phyloP scores from a whole-genome alignment of 768 basidiomycete species.

The Pholiota molesta region DNA sequence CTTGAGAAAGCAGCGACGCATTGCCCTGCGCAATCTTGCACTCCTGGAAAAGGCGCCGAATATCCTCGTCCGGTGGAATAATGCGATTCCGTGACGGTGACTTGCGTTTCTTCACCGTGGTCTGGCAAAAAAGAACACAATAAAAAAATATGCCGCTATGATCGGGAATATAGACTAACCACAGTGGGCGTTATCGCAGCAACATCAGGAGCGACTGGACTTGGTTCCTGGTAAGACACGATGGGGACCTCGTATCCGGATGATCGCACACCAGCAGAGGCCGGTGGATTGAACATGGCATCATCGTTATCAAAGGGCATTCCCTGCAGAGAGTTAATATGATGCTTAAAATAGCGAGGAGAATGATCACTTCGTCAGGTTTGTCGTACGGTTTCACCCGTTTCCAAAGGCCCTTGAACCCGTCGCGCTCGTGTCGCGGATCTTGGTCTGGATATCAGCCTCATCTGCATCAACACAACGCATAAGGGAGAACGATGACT shows the following conservation, averaged over 20 bases:
- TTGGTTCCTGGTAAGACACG: slow-evolving; percentile 40
- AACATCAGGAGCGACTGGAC: slow-evolving; percentile 30
- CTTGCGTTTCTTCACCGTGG: slow-evolving; percentile 37
- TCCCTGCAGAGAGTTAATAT: slow-evolving; percentile 44
- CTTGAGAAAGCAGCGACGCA: slow-evolving; percentile 71
- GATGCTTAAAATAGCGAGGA: neutral
- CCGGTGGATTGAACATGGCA: slow-evolving; percentile 75
- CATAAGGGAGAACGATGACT: slow-evolving; percentile 22
- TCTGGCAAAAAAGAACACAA: slow-evolving; percentile 5
- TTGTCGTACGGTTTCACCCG: slow-evolving; percentile 80
- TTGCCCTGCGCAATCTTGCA: slow-evolving; percentile 85
- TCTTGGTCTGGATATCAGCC: slow-evolving; percentile 21
- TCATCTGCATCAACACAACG: slow-evolving; percentile 5
- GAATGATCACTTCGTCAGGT: slow-evolving; percentile 68
- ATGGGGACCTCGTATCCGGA: slow-evolving; percentile 41
- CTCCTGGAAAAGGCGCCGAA: slow-evolving; percentile 80
- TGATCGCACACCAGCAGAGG: slow-evolving; percentile 34
- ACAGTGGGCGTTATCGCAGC: slow-evolving; percentile 26
- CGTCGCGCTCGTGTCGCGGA: slow-evolving; percentile 35
- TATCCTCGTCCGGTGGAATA: slow-evolving; percentile 83
- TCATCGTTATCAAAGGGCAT: slow-evolving; percentile 80
- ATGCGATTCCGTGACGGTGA: slow-evolving; percentile 40
- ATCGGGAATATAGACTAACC: neutral
- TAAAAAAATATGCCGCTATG: neutral
- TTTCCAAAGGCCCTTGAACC: slow-evolving; percentile 77